Evolutionary conservation across 2,329 filamentous ascomycete genomes (phyloP).

Genomic region (Calonectria hongkongensis): DNA sequence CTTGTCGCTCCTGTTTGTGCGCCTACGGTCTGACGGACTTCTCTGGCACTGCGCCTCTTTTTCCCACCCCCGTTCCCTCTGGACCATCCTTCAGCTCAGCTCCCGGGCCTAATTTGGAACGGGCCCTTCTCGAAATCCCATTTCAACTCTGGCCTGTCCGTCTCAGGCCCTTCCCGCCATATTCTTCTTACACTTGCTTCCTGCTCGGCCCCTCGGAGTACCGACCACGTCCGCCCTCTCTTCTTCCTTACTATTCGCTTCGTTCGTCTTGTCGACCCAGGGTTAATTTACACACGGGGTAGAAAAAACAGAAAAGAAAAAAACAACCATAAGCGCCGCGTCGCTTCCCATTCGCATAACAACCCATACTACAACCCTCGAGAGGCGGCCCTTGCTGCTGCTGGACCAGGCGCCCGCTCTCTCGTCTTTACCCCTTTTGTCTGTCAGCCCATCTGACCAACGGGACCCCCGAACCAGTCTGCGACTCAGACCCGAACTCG

Average conservation of each 20-base stretch:
- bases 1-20: constrained; percentile 20
- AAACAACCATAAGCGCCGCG: not conserved
- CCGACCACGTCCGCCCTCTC: constrained; percentile 23
- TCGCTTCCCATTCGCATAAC: constrained; percentile 32
- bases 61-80: constrained; percentile 13
- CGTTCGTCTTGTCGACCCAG: constrained; percentile 17
- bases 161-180: constrained; percentile 33
- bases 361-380: constrained; percentile 32
- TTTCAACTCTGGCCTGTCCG: constrained; percentile 31
- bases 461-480: constrained; percentile 28
- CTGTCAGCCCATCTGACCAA: constrained; percentile 41
- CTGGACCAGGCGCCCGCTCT: constrained; percentile 50
- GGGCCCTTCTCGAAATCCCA: constrained; percentile 33
- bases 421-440: constrained; percentile 48
- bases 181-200: constrained; percentile 24
- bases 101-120: constrained; percentile 42
- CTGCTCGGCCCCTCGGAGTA: constrained; percentile 4
- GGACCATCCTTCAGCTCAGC: constrained; percentile 35
- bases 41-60: constrained; percentile 36
- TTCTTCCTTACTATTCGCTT: constrained; percentile 27
- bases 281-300: not conserved
- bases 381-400: constrained; percentile 49
- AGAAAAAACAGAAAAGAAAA: not conserved
- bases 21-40: constrained; percentile 19
- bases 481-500: constrained; percentile 21